phyloP scores from a whole-genome alignment of 2,329 filamentous ascomycete genomes.

The Fusarium tjaetaba region DNA sequence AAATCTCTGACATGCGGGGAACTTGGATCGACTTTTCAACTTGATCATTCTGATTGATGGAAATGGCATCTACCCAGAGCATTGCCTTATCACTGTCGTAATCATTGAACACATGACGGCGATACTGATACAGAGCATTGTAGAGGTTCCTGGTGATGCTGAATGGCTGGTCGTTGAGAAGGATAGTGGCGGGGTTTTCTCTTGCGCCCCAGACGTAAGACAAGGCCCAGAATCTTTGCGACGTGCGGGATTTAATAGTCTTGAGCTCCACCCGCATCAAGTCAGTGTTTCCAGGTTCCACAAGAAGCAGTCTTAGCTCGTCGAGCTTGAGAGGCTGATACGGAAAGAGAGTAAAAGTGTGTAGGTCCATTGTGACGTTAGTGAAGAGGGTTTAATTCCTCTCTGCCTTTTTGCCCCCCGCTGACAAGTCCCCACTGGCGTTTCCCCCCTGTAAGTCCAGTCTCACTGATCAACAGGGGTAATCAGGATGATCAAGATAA shows the following conservation, averaged over 20 bases:
- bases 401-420: not conserved
- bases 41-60: slow-evolving; percentile 18
- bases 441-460: not conserved
- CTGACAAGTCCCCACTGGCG: not conserved
- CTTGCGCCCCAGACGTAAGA: slow-evolving; percentile 22
- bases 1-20: slow-evolving; percentile 25
- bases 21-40: slow-evolving; percentile 14
- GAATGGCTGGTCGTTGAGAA: not conserved
- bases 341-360: not conserved
- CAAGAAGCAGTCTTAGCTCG: not conserved
- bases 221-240: slow-evolving; percentile 7
- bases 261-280: not conserved
- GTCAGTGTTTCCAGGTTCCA: fast-evolving
- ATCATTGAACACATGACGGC: fast-evolving
- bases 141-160: slow-evolving; percentile 2
- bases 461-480: not conserved
- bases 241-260: not conserved
- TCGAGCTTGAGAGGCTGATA: not conserved
- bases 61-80: slow-evolving; percentile 20
- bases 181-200: not conserved
- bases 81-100: fast-evolving
- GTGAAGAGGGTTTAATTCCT: not conserved
- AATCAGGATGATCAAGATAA: not conserved
- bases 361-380: not conserved
- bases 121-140: slow-evolving; percentile 9